These are phyloP conservation scores for Triticum urartu DNA, from an alignment of 176 grass and related monocot species.

Conservation along the genomic window DNA sequence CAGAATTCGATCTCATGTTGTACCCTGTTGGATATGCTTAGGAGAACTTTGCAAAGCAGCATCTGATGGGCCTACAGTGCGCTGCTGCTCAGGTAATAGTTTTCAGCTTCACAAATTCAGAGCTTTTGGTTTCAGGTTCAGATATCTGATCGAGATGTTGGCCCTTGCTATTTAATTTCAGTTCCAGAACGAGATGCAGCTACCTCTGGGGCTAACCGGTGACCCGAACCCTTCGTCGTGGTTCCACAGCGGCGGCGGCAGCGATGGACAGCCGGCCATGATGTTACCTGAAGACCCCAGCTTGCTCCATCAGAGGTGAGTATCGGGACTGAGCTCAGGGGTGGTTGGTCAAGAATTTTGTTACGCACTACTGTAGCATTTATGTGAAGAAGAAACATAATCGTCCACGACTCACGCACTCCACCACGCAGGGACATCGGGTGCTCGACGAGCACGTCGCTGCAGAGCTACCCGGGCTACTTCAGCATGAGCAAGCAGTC, in stretches of 20 bases:
- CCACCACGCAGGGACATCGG: slow-evolving; percentile 52
- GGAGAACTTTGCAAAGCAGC: slow-evolving; percentile 62
- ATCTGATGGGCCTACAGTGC: slow-evolving; percentile 61
- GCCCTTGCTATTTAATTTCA: slow-evolving; percentile 15
- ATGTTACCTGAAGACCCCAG: slow-evolving; percentile 51
- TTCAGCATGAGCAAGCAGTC: slow-evolving; percentile 54
- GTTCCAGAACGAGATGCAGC: slow-evolving; percentile 58
- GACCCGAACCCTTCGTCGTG: slow-evolving; percentile 44
- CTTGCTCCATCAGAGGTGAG: slow-evolving; percentile 69
- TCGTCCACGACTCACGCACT: slow-evolving; percentile 25
- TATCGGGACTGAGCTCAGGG: neutral
- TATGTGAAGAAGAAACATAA: neutral
- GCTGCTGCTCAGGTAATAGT: slow-evolving; percentile 53
- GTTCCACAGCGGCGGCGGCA: slow-evolving; percentile 34
- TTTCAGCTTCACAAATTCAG: slow-evolving; percentile 7
- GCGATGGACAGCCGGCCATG: slow-evolving; percentile 37
- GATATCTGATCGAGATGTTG: slow-evolving; percentile 7
- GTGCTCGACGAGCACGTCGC: slow-evolving; percentile 49
- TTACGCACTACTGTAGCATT: neutral
- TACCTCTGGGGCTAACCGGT: slow-evolving; percentile 39
- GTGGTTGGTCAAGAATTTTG: neutral
- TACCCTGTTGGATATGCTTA: slow-evolving; percentile 21
- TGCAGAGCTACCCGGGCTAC: slow-evolving; percentile 56
- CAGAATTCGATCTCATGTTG: slow-evolving; percentile 12
- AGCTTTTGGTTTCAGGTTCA: neutral